These are phyloP conservation scores for Dothiorella sarmentorum DNA, from an alignment of 2,329 filamentous ascomycete species.

Conservation along the genomic window DNA sequence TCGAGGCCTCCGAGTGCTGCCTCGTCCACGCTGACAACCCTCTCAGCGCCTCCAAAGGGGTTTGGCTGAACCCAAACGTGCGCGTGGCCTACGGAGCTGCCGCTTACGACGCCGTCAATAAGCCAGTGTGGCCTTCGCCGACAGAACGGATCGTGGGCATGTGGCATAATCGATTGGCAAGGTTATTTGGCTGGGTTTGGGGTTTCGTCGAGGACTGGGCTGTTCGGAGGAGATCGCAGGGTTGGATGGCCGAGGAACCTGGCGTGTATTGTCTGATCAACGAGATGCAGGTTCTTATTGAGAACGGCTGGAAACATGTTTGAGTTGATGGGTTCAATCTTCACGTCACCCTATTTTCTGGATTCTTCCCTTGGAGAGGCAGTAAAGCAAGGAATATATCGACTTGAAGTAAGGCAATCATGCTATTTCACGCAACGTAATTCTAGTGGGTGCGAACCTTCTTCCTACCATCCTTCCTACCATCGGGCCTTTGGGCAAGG, in stretches of 20 bases:
- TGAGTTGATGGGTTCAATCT: conserved; percentile 20
- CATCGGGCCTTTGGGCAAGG: conserved; percentile 79
- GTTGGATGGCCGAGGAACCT: conserved; percentile 22
- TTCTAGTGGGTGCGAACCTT: too few species aligned
- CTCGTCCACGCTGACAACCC: conserved; percentile 71
- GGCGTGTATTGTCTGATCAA: conserved; percentile 34
- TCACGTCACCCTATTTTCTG: too few species aligned
- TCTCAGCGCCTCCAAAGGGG: conserved; percentile 49
- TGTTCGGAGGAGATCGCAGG: neutral
- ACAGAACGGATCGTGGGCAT: conserved; percentile 19
- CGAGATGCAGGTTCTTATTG: conserved; percentile 38
- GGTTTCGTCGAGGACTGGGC: neutral
- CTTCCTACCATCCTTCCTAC: conserved; percentile 74
- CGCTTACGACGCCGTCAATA: conserved; percentile 26
- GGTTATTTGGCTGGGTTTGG: neutral
- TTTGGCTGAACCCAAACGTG: conserved; percentile 67
- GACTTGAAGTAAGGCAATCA: too few species aligned
- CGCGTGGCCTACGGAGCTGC: conserved; percentile 59
- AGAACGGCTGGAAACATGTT: conserved; percentile 36
- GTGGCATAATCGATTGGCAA: conserved; percentile 24
- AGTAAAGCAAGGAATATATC: too few species aligned
- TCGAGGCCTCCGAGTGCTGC: conserved; percentile 76
- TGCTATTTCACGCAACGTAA: too few species aligned
- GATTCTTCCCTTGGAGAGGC: too few species aligned
- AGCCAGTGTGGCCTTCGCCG: conserved; percentile 19